Conservation (phyloP, 2,329 filamentous ascomycete species). For the Colletotrichum australisinense region DNA sequence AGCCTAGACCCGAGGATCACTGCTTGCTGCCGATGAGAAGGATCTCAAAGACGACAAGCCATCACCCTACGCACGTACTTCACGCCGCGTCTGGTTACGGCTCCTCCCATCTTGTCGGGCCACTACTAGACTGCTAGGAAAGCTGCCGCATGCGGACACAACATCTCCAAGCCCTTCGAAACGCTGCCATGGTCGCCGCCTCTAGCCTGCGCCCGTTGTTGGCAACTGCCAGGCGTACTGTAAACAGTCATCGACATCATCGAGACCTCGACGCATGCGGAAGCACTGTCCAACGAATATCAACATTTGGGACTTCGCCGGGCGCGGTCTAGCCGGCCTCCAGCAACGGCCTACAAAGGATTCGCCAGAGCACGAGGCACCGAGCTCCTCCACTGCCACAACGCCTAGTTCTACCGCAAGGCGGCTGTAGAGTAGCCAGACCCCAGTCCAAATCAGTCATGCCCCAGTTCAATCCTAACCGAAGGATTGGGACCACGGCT, state of each 20-base stretch:
- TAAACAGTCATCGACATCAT: neutral
- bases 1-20: neutral
- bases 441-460: neutral
- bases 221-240: neutral
- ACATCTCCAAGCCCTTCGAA: neutral
- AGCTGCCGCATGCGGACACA: neutral
- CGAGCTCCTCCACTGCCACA: neutral
- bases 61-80: neutral
- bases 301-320: neutral
- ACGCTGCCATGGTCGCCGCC: neutral
- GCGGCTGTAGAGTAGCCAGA: neutral
- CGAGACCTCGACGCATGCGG: constrained; percentile 5
- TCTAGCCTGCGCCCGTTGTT: neutral
- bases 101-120: neutral
- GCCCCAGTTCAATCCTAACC: constrained; percentile 4
- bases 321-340: neutral
- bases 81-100: neutral
- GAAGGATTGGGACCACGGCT: neutral
- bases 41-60: neutral
- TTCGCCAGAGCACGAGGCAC: neutral
- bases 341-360: constrained; percentile 1
- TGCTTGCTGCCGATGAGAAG: neutral
- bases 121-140: neutral
- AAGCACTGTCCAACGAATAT: neutral
- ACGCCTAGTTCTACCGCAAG: neutral